Evolutionary conservation across 495 filamentous ascomycete genomes (phyloP).

Genomic region (Polyplosphaeria fusca): DNA sequence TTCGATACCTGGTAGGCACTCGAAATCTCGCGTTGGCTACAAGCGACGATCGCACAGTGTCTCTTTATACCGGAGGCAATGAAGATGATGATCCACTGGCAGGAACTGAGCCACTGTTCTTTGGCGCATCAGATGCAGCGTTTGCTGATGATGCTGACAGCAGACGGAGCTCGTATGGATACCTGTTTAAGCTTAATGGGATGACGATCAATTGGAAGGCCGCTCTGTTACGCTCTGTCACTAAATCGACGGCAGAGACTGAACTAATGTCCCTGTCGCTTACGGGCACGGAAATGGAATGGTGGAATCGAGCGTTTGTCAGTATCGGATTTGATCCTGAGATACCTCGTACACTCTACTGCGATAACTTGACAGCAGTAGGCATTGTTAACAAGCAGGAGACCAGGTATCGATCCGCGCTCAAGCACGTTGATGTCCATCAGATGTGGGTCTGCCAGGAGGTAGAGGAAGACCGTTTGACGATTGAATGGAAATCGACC

Average conservation of each 20-base stretch:
- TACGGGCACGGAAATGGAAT: conserved; percentile 20
- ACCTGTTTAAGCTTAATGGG: conserved; percentile 33
- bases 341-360: not conserved
- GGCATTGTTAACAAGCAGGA: conserved; percentile 9
- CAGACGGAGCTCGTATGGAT: conserved; percentile 24
- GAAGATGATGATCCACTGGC: not conserved
- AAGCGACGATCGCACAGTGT: too few species aligned
- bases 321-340: not conserved
- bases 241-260: conserved; percentile 37
- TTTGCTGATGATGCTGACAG: conserved; percentile 13
- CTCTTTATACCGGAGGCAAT: too few species aligned
- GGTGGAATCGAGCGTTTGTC: conserved; percentile 14
- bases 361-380: conserved; percentile 19
- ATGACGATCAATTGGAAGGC: conserved; percentile 33
- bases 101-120: conserved; percentile 8
- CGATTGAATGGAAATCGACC: too few species aligned
- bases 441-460: conserved; percentile 20
- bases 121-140: conserved; percentile 20
- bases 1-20: not conserved
- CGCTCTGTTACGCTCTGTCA: conserved; percentile 32
- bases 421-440: conserved; percentile 23
- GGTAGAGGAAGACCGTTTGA: not conserved
- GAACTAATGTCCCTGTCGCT: conserved; percentile 30
- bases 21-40: not conserved
- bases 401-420: conserved; percentile 3